These are phyloP conservation scores for Chlorociboria aeruginascens DNA, from an alignment of 495 filamentous ascomycete genomes.

Conservation along the genomic window DNA sequence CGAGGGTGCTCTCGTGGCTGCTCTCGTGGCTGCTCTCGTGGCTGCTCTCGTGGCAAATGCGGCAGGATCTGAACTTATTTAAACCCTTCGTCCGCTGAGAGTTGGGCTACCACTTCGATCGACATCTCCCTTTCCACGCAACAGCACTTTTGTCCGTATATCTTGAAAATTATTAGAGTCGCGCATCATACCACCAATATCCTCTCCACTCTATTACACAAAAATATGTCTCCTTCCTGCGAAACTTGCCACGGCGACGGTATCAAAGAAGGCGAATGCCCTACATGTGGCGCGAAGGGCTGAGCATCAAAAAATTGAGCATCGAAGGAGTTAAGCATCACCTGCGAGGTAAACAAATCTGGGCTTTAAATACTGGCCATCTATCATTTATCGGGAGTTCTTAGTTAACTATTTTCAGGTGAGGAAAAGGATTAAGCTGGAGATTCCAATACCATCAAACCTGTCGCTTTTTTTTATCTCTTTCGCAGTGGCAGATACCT, in stretches of 20 bases:
- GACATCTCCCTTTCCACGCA: background rate
- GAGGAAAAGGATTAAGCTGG: constrained; percentile 2
- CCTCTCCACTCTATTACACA: constrained; percentile 10
- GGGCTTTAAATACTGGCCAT: constrained; percentile 13
- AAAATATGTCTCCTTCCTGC: constrained; percentile 12
- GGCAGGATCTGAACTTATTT: constrained; percentile 12
- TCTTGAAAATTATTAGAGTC: constrained; percentile 9
- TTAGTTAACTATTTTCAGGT: constrained; percentile 11
- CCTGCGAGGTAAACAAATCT: constrained; percentile 2
- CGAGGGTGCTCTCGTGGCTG: constrained; percentile 3
- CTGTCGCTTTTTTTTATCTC: background rate
- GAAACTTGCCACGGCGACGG: constrained; percentile 15
- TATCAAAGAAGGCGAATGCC: constrained; percentile 15
- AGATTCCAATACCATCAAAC: background rate
- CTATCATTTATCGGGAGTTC: constrained; percentile 7
- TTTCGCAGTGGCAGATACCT: background rate
- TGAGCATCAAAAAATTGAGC: constrained; percentile 13
- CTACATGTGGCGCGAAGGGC: constrained; percentile 16
- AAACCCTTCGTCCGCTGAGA: constrained; percentile 2
- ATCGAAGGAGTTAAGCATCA: constrained; percentile 4
- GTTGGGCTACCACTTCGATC: constrained; percentile 2
- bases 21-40: constrained; percentile 3
- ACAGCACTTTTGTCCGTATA: constrained; percentile 11
- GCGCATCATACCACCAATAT: constrained; percentile 10
- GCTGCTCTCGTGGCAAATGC: constrained; percentile 5